Conservation (phyloP, 164 flowering plant genomes). For the Annona squamosa region DNA sequence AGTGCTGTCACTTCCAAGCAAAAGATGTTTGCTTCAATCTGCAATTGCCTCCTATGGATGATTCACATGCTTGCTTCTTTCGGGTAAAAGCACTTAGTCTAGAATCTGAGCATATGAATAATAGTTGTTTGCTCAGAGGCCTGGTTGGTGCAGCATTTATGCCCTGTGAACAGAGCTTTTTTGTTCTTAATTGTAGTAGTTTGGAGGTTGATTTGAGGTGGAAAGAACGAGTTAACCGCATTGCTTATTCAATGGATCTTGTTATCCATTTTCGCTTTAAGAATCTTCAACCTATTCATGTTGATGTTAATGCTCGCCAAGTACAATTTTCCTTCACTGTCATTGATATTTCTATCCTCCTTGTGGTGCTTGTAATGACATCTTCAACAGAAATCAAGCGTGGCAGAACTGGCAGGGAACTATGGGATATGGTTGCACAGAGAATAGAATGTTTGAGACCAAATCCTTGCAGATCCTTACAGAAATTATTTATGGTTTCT, state of each 20-base stretch:
- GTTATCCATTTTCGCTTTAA: conserved; percentile 23
- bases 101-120: conserved; percentile 23
- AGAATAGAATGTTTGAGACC: conserved; percentile 30
- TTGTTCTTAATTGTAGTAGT: conserved; percentile 30
- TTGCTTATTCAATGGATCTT: conserved; percentile 31
- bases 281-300: conserved; percentile 41
- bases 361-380: conserved; percentile 17
- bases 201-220: conserved; percentile 45
- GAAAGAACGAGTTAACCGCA: conserved; percentile 21
- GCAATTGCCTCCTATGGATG: conserved; percentile 33
- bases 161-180: conserved; percentile 29
- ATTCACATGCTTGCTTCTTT: conserved; percentile 24
- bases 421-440: conserved; percentile 64
- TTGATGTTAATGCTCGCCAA: conserved; percentile 36
- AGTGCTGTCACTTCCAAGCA: conserved; percentile 38
- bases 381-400: conserved; percentile 26
- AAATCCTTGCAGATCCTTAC: conserved; percentile 33
- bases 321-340: conserved; percentile 44
- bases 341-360: conserved; percentile 33
- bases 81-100: conserved; percentile 37
- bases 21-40: conserved; percentile 37
- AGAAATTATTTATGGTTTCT: conserved; percentile 30
- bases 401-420: conserved; percentile 56
- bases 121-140: conserved; percentile 39
- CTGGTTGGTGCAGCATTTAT: conserved; percentile 34